Evolutionary conservation across 352 stramenopile species (phyloP), one percentile per base, ranked within the genome.

Genomic region (Phytophthora podocarpi): DNA sequence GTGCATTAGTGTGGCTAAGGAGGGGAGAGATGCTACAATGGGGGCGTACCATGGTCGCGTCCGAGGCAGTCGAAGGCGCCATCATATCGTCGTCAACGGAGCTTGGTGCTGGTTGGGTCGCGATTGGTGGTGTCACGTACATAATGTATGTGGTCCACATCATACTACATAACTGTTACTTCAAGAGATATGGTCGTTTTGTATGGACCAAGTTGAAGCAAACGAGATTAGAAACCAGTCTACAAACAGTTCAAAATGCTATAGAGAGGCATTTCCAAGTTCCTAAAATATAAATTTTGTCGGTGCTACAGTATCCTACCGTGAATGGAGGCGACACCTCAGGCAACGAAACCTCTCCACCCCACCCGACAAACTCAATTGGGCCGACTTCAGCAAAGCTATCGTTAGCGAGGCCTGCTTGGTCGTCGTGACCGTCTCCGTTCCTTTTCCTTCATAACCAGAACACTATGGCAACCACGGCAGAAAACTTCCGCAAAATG

Each of bases 401-500:
- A 35, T 47, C 27, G 24, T 30, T n/a, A 24, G 36, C 24, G 12
- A 59, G 28, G 21, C 27, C 24, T 31, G 24, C 15, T 21, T 18
- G 15, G 34, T 32, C 12, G 31, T 20, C n/a, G 31, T 15, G 37
- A 34, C 15, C 21, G 2, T 45, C 24, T 10, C 32, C 26, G 26
- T 20, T 41, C 26, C 15, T 18, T 46, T 50, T 43, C 12, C 15
- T 39, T 35, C 24, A 26, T 28, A 46, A 16, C 20, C 48, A 32
- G n/a, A 59, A 35, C 28, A 21, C 26, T 16, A 68, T 68, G 58
- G 24, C 58, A 23, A 28, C 31, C 15, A 36, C 35, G 24, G 55
- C 64, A 23, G 69, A 62, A 9, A 73, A 50, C 27, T 87, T 88
- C 53, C 82, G 82, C 37, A 70, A 71, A 21, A 45, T 88, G 15